Evolutionary conservation across 192 early-diverging fungal genomes (phyloP).

Genomic region (Backusella macrospora): DNA sequence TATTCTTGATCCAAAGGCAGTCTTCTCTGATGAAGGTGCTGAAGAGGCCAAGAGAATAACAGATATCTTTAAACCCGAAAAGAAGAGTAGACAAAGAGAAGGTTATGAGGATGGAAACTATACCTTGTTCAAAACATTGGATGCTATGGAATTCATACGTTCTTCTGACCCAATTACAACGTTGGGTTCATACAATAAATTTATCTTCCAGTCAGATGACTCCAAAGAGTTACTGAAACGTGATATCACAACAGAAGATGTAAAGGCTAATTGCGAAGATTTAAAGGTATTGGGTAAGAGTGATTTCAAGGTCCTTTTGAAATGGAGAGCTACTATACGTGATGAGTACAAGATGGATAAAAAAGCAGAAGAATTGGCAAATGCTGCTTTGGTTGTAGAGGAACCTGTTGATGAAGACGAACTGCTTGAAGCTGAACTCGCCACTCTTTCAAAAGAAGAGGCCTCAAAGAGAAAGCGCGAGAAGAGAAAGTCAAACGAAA

Average conservation of each 20-base stretch:
- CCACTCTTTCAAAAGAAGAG: constrained; percentile 49
- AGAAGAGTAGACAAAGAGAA: constrained; percentile 88
- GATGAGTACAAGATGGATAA: constrained; percentile 53
- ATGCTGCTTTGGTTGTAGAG: constrained; percentile 40
- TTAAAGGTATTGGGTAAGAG: constrained; percentile 91
- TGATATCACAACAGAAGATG: constrained; percentile 78
- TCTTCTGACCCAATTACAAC: constrained; percentile 75
- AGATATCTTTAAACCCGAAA: constrained; percentile 93
- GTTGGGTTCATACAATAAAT: constrained; percentile 76
- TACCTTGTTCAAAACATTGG: constrained; percentile 76
- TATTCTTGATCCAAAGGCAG: constrained; percentile 90
- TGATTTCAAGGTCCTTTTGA: constrained; percentile 90
- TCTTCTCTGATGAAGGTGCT: constrained; percentile 90
- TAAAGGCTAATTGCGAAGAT: constrained; percentile 81
- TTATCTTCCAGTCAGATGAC: constrained; percentile 78
- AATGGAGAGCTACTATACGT: constrained; percentile 84
- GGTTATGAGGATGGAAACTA: constrained; percentile 98
- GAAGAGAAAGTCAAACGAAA: constrained; percentile 69
- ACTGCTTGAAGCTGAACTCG: constrained; percentile 54
- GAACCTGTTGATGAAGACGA: constrained; percentile 61
- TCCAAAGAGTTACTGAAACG: constrained; percentile 55
- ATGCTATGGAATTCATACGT: constrained; percentile 81
- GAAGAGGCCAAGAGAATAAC: constrained; percentile 47
- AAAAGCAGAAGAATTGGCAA: constrained; percentile 51
- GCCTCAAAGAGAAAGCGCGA: constrained; percentile 52